Evolutionary conservation across 345 rosid genomes (phyloP).

Genomic region (Euphorbia pulcherrima): DNA sequence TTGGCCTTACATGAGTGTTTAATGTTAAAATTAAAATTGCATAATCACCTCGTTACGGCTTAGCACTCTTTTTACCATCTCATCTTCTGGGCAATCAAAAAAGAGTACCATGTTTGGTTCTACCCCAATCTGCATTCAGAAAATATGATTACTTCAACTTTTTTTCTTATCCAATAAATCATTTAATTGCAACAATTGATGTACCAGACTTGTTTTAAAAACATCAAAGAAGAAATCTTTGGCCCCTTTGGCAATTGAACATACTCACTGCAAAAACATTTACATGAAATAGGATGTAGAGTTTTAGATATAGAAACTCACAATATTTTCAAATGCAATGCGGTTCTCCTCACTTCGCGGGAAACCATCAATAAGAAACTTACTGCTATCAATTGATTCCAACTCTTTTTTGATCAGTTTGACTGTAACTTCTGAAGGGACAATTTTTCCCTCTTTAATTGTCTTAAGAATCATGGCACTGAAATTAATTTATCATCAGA

Average conservation of each 20-base stretch:
- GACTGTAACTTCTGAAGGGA: conserved; percentile 34
- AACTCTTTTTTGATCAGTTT: conserved; percentile 24
- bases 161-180: neutral
- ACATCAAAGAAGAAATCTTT: neutral
- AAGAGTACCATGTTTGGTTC: conserved; percentile 31
- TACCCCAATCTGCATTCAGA: conserved; percentile 24
- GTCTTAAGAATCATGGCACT: conserved; percentile 23
- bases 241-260: neutral
- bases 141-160: neutral
- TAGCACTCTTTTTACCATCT: conserved; percentile 32
- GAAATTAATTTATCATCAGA: conserved; percentile 11
- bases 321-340: conserved; percentile 23
- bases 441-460: conserved; percentile 29
- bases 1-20: neutral
- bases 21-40: neutral
- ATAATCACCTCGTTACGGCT: conserved; percentile 29
- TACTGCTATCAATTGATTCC: conserved; percentile 22
- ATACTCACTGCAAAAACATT: conserved; percentile 1
- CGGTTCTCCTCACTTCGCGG: conserved; percentile 31
- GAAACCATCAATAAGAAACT: conserved; percentile 32
- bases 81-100: conserved; percentile 30
- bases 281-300: neutral
- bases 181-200: neutral
- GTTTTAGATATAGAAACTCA: conserved; percentile 8
- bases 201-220: neutral